Percentiles rank a stretch among this genome's conserved stretches.
Conservation (phyloP, 179 eudicot genomes). For the Corrigiola litoralis region DNA sequence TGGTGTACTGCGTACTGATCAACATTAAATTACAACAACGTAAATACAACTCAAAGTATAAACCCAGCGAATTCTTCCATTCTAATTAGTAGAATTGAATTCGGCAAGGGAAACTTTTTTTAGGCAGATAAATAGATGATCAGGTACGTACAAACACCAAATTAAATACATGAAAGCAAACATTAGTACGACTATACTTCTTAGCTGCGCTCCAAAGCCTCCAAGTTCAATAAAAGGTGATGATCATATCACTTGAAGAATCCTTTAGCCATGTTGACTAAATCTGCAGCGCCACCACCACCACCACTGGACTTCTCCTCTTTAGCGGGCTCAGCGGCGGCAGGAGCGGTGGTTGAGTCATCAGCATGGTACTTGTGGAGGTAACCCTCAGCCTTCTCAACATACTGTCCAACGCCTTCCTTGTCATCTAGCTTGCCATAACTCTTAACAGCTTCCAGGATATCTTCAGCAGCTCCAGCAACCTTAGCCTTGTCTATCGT, state of each 20-base stretch:
- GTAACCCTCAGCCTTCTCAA: slow-evolving; percentile 49
- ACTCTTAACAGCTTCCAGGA: slow-evolving; percentile 36
- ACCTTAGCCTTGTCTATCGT: slow-evolving; percentile 33
- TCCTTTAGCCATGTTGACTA: slow-evolving; percentile 25
- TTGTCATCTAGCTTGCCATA: slow-evolving; percentile 45
- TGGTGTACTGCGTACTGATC: too few relatives aligned
- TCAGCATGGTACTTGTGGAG: slow-evolving; percentile 31
- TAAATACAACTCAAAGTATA: too few relatives aligned
- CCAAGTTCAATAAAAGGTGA: not conserved
- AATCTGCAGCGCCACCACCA: slow-evolving; percentile 5
- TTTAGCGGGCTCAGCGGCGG: slow-evolving; percentile 1
- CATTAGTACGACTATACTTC: too few relatives aligned
- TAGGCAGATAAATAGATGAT: too few relatives aligned
- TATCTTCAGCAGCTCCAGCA: slow-evolving; percentile 49
- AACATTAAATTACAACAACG: too few relatives aligned
- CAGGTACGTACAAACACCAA: too few relatives aligned
- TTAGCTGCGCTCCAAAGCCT: too few relatives aligned
- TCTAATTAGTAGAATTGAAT: too few relatives aligned
- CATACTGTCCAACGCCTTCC: slow-evolving; percentile 31
- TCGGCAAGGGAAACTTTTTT: too few relatives aligned
- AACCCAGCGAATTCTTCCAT: too few relatives aligned
- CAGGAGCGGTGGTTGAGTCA: slow-evolving; percentile 7
- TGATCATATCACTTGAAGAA: slow-evolving; percentile 10
- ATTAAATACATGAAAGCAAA: too few relatives aligned
- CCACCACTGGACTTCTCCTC: slow-evolving; percentile 4